These are phyloP conservation scores for Collybia sp. DNA, from an alignment of 768 basidiomycete species.

Conservation along the genomic window DNA sequence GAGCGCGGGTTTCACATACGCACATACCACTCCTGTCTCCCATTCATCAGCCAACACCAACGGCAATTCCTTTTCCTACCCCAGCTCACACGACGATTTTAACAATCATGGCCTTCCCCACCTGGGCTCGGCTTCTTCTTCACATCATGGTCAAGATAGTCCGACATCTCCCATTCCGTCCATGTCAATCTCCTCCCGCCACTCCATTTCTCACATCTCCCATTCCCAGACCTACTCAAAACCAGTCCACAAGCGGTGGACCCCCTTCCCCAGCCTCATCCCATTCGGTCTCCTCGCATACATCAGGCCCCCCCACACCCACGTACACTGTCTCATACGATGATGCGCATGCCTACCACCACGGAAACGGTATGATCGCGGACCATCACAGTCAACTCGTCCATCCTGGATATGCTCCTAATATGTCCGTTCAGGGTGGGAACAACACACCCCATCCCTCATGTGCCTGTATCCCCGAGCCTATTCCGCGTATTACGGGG, in stretches of 20 bases:
- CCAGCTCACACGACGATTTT: conserved; percentile 22
- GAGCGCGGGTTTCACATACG: conserved; percentile 28
- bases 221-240: conserved; percentile 42
- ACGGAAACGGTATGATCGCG: too few species aligned
- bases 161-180: too few species aligned
- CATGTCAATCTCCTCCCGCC: too few species aligned
- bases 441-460: conserved; percentile 51
- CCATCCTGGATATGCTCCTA: conserved; percentile 15
- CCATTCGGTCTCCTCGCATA: conserved; percentile 40
- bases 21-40: conserved; percentile 29
- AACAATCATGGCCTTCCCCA: conserved; percentile 19
- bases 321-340: conserved; percentile 47
- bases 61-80: conserved; percentile 22
- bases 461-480: conserved; percentile 53
- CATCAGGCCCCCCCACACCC: conserved; percentile 38
- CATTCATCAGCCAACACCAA: conserved; percentile 18
- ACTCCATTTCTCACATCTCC: too few species aligned
- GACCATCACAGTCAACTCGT: conserved; percentile 12
- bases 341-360: conserved; percentile 36
- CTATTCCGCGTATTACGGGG: too few species aligned
- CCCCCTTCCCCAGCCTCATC: conserved; percentile 50
- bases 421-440: conserved; percentile 22
- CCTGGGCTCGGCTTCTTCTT: conserved; percentile 48
- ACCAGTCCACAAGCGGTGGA: conserved; percentile 33
- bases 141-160: too few species aligned